Evolutionary conservation across 2,329 filamentous ascomycete species (phyloP).

Genomic region (Fonsecaea nubica): DNA sequence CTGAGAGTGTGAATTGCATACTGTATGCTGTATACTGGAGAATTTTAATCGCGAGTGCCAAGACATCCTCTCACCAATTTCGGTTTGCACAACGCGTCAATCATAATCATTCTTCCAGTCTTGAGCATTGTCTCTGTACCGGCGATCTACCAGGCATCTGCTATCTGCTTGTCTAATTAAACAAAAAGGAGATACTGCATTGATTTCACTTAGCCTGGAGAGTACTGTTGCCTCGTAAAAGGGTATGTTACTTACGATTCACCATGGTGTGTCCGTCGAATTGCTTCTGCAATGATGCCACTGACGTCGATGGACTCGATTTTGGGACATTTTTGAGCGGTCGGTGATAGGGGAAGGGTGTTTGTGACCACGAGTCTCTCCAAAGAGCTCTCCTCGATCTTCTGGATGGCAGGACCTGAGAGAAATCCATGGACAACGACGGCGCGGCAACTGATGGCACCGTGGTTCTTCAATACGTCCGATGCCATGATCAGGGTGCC

Average conservation of each 20-base stretch:
- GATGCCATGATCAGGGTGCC: conserved; percentile 87
- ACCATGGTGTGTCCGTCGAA: conserved; percentile 56
- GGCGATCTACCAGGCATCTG: neutral
- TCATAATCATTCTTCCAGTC: conserved; percentile 11
- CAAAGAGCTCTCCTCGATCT: conserved; percentile 77
- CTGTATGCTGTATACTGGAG: neutral
- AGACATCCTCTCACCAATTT: neutral
- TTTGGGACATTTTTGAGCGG: conserved; percentile 66
- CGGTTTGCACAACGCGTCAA: neutral
- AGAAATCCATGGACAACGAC: conserved; percentile 94
- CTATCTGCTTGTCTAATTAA: conserved; percentile 4
- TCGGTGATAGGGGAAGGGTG: conserved; percentile 76
- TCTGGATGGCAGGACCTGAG: conserved; percentile 84
- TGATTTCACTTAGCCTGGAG: conserved; percentile 11
- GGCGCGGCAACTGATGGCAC: conserved; percentile 83
- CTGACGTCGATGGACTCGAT: conserved; percentile 90
- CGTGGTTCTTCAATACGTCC: conserved; percentile 81
- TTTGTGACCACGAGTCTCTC: conserved; percentile 86
- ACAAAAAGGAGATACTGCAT: conserved; percentile 18
- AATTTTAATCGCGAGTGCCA: neutral
- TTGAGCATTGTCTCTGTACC: conserved; percentile 3
- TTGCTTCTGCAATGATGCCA: conserved; percentile 66
- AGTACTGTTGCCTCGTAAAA: neutral
- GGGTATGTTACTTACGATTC: conserved; percentile 41
- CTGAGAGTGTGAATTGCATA: neutral